A percentile compares a stretch with the other conserved stretches of the same genome.
Conservation (phyloP, 306 rosid species). For the Glycine latifolia region DNA sequence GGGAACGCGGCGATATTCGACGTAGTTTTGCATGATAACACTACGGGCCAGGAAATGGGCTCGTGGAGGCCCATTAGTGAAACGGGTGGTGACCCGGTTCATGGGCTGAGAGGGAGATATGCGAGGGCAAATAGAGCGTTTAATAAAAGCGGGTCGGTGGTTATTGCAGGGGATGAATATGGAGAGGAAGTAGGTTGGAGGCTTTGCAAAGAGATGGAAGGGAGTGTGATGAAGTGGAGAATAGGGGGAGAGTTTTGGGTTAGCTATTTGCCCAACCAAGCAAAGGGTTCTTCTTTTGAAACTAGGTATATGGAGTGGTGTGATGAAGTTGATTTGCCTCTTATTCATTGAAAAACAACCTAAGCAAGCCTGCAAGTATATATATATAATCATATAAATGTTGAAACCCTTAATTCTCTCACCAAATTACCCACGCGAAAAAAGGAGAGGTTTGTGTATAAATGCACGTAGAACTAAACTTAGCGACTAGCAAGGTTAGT, state of each 20-base stretch:
- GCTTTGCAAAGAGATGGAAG: conserved; percentile 83
- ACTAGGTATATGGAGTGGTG: conserved; percentile 92
- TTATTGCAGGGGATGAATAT: conserved; percentile 75
- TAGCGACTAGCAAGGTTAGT: neutral
- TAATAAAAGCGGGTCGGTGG: conserved; percentile 74
- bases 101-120: conserved; percentile 54
- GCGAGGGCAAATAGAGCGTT: conserved; percentile 59
- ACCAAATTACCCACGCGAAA: too few relatives aligned
- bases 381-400: too few relatives aligned
- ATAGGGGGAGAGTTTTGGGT: conserved; percentile 85
- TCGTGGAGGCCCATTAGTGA: conserved; percentile 36
- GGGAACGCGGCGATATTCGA: conserved; percentile 88
- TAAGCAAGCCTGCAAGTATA: neutral
- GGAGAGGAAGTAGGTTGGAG: conserved; percentile 86
- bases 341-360: conserved; percentile 55
- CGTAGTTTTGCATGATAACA: conserved; percentile 63
- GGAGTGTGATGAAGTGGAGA: conserved; percentile 94
- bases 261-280: conserved; percentile 68
- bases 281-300: conserved; percentile 60
- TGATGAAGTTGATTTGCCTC: conserved; percentile 96
- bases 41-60: conserved; percentile 73
- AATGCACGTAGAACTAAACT: neutral
- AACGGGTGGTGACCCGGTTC: conserved; percentile 23
- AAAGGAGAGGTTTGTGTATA: neutral
- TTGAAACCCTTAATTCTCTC: too few relatives aligned